Base-by-base conservation (phyloP, 2,329 filamentous ascomycete genomes). In the Periconia sp. region DNA sequence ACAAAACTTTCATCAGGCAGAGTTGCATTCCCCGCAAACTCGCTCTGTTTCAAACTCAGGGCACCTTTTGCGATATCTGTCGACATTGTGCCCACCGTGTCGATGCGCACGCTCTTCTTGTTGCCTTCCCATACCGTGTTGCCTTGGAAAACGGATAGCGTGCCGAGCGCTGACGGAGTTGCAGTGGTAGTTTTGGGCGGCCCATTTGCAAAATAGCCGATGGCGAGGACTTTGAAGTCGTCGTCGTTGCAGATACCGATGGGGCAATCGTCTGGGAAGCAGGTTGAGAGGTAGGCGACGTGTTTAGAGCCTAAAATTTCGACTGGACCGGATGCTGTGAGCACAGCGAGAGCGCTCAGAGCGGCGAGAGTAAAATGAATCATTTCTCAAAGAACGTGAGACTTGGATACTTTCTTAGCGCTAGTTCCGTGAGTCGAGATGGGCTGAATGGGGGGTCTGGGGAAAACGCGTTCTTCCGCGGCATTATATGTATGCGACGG, bases 251-350 rank as follows among this genome's bases (percentile, higher is more conserved):
- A 61, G 43, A 58, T n/a, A 14, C 52, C 54, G 31, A 59, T 52
- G n/a, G 50, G 53, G 48, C 60, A 63, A 1, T 58, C 54, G n/a
- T 45, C 41, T 9, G 56, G 54, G 7, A 41, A 40, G 47, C 59
- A 63, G 15, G 37, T 44, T 18, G 50, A 41, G 37, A 63, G 57
- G 54, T 62, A 63, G 47, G 51, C 50, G 47, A 57, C 60, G 48
- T 63, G 55, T 42, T 60, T 62, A 42, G 59, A 63, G 41, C 61
- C 61, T 14, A 47, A 30, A 11, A 42, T 23, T 30, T 53, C 46
- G 14, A 53, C 47, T 6, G 59, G 52, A 1, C 33, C 43, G 42
- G 52, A 27, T 11, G 41, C 33, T 7, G 45, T 40, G 27, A 54
- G 33, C 20, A 17, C 33, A n/a, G 49, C 51, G 6, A 57, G 27